These are phyloP conservation scores for Parafenestella ontariensis DNA, from an alignment of 2,329 filamentous ascomycete species.

Conservation along the genomic window DNA sequence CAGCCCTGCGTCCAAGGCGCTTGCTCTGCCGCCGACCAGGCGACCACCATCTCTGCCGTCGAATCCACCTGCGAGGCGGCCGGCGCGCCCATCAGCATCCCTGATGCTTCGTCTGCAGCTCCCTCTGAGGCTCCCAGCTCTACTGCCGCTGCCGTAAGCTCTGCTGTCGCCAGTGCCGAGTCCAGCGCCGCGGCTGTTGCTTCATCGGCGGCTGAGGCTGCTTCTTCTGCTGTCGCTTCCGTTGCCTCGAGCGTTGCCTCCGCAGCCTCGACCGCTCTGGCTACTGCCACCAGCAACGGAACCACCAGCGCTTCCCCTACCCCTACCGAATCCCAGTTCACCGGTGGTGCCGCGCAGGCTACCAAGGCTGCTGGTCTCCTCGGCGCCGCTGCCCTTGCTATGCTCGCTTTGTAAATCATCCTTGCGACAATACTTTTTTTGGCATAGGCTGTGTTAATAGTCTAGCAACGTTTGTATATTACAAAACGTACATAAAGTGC, in stretches of 20 bases:
- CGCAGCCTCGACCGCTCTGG: conserved; percentile 13
- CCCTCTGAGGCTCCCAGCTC: conserved; percentile 12
- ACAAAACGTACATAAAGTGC: background rate
- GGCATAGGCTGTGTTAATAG: background rate
- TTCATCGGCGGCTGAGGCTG: conserved; percentile 9
- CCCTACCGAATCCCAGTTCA: conserved; percentile 36
- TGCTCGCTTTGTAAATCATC: conserved; percentile 44
- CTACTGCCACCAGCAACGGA: conserved; percentile 11
- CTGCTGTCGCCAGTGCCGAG: background rate
- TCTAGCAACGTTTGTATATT: background rate
- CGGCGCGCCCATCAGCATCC: conserved; percentile 40
- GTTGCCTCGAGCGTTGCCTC: conserved; percentile 17
- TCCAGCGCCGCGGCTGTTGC: conserved; percentile 3
- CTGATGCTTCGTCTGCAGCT: conserved; percentile 12
- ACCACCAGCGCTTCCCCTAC: conserved; percentile 14
- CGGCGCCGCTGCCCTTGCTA: conserved; percentile 44
- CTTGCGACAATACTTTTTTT: background rate
- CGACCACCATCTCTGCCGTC: conserved; percentile 36
- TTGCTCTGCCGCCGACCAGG: conserved; percentile 51
- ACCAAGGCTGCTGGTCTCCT: conserved; percentile 44
- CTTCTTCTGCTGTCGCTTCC: conserved; percentile 13
- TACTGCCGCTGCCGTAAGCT: background rate
- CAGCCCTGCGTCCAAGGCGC: conserved; percentile 56
- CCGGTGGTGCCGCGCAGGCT: conserved; percentile 42
- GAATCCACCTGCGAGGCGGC: conserved; percentile 41